Evolutionary conservation across 1,284 basidiomycete species (phyloP).

Genomic region (Phaffia rhodozyma): DNA sequence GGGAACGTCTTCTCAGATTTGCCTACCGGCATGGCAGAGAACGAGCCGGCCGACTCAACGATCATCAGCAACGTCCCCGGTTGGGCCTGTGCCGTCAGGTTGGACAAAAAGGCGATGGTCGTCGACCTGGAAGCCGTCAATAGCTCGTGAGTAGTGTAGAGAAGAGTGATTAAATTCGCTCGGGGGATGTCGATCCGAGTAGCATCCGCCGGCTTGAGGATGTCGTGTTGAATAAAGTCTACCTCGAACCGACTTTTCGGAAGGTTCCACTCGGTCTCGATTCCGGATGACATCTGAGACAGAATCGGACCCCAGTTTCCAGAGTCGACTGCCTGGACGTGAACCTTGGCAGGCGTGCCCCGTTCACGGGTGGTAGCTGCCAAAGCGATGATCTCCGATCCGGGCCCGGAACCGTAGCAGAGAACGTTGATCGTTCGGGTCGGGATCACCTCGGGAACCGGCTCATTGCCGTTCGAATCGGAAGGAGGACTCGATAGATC

Average conservation of each 20-base stretch:
- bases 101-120: slow-evolving; percentile 32
- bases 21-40: slow-evolving; percentile 25
- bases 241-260: slow-evolving; percentile 20
- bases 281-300: slow-evolving; percentile 22
- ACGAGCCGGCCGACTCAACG: slow-evolving; percentile 35
- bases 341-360: slow-evolving; percentile 15
- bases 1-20: slow-evolving; percentile 26
- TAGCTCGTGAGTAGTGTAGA: slow-evolving; percentile 39
- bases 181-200: slow-evolving; percentile 10
- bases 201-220: slow-evolving; percentile 21
- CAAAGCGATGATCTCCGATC: slow-evolving; percentile 35
- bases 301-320: slow-evolving; percentile 31
- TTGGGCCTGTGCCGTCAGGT: slow-evolving; percentile 29
- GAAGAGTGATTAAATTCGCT: slow-evolving; percentile 32
- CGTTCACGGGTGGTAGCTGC: slow-evolving; percentile 26
- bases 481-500: not conserved
- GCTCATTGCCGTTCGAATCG: not conserved
- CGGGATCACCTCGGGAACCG: not conserved
- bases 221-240: slow-evolving; percentile 27
- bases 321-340: slow-evolving; percentile 25
- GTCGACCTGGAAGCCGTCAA: slow-evolving; percentile 33
- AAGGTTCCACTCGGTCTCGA: slow-evolving; percentile 25
- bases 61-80: slow-evolving; percentile 35
- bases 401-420: slow-evolving; percentile 35
- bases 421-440: slow-evolving; percentile 17